A percentile compares a stretch with the other conserved stretches of the same genome.
Conservation (phyloP, 176 grass and related monocot genomes). For the Oryza brachyantha region DNA sequence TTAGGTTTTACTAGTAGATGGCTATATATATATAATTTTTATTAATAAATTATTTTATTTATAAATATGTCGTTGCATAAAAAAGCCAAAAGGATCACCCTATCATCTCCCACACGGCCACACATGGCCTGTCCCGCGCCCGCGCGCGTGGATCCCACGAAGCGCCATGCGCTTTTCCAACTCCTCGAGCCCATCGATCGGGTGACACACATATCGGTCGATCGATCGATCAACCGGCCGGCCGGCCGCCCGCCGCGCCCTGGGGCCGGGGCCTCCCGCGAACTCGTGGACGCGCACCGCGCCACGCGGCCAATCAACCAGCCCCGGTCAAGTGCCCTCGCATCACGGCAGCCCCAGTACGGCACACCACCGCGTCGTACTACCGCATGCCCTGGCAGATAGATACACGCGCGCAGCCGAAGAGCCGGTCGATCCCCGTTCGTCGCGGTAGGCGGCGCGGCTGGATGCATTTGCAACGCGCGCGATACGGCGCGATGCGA, state of each 20-base stretch:
- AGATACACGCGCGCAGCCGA: no score
- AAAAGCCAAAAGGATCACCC: no score
- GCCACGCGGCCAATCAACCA: neutral
- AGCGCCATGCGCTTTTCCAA: neutral
- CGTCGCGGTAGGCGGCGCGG: neutral
- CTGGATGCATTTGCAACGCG: no score
- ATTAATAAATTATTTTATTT: no score
- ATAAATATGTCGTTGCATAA: no score
- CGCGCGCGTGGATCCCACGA: slow-evolving; percentile 2
- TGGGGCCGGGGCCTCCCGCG: neutral
- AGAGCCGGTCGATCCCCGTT: no score
- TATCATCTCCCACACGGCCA: slow-evolving; percentile 37
- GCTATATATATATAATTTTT: no score
- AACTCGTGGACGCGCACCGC: slow-evolving; percentile 4
- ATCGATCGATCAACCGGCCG: no score
- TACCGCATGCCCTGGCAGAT: no score
- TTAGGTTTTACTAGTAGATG: no score
- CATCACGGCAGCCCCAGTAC: neutral
- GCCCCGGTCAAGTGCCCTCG: neutral
- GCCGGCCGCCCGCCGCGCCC: slow-evolving; percentile 17
- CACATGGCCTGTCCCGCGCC: slow-evolving; percentile 39
- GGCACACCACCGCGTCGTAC: no score
- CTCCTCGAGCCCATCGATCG: neutral
- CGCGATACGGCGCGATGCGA: neutral
- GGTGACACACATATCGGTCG: no score